Base-by-base conservation (phyloP, 176 grass and related monocot genomes). In the Phoenix dactylifera region DNA sequence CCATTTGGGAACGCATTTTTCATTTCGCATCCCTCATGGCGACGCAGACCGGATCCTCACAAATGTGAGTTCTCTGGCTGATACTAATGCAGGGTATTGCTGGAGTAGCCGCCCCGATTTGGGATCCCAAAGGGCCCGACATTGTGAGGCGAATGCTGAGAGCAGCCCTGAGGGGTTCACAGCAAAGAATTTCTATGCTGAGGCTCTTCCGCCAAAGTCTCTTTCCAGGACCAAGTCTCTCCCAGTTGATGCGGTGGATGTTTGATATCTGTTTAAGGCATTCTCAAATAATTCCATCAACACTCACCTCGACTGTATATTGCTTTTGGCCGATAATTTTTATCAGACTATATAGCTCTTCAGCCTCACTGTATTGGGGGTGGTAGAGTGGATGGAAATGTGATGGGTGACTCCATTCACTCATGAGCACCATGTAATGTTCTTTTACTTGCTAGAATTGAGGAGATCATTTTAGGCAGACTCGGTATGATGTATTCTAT, bases 1-100 rank as follows among this genome's bases (percentile, higher is more conserved):
- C 39, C 89, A 95, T 79, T 29, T 95, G 0, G 81, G 85, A 22
- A 95, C 83, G 59, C 83, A 85, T 50, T 73, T 88, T 73, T 88
- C 67, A 79, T 95, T 88, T 54, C 74, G 72, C 15, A 51, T 87
- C 14, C 83, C 88, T 0, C 67, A 64, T 15, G 32, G 59, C 0
- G 68, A 86, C 35, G 1, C 7, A 10, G 35, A 39, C 35, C 9
- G 1, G 1, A 44, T 44, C 35, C 2, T 3, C 6, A 12, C 35
- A 12, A 14, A 44, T 7, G 12, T 12, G 35, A 44, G 7, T 44
- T 44, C 12, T 44, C 35, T 9, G 1, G 35, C 10, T 3, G 35
- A 44, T 44, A 3, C 7, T 44, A 14, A 44, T 12, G 35, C 7
- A 44, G 68, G 20, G 72, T 59, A 1, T 1, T 69, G 23, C 56